phyloP scores from a whole-genome alignment of 306 rosid species.

The Cicer yamashitae region DNA sequence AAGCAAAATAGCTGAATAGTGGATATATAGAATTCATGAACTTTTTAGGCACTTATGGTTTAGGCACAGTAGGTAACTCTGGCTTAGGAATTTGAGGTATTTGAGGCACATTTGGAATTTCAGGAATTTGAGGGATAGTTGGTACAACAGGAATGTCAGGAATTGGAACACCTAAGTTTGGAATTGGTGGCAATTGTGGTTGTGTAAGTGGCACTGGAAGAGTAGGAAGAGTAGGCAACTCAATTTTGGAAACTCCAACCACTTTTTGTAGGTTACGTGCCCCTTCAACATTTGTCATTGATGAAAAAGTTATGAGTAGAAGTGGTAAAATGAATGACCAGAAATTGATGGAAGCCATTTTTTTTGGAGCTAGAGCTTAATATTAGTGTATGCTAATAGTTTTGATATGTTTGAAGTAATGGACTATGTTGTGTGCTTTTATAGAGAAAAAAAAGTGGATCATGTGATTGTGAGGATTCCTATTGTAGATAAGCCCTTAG shows the following conservation, averaged over 20 bases:
- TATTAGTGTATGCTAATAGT: background rate
- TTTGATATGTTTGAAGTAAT: constrained; percentile 13
- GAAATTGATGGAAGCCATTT: constrained; percentile 48
- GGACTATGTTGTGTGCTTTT: constrained; percentile 37
- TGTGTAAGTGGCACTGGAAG: constrained; percentile 6
- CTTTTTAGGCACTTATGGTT: constrained; percentile 16
- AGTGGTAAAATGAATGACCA: constrained; percentile 41
- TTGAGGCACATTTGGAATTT: background rate
- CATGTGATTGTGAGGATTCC: background rate
- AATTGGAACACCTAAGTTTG: background rate
- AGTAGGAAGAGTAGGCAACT: constrained; percentile 33
- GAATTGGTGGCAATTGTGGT: background rate
- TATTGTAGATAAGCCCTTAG: constrained; percentile 1
- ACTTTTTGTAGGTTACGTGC: constrained; percentile 48
- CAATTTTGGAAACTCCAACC: constrained; percentile 37
- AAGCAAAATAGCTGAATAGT: background rate
- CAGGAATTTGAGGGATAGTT: background rate
- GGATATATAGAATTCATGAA: constrained; percentile 11
- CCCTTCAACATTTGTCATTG: constrained; percentile 46
- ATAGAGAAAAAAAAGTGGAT: constrained; percentile 33
- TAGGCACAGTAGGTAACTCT: constrained; percentile 24
- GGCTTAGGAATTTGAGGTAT: constrained; percentile 29
- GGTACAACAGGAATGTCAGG: background rate
- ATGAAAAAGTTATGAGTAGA: constrained; percentile 41
- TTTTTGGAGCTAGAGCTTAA: constrained; percentile 25